Evolutionary conservation across 768 basidiomycete species (phyloP).

Genomic region (Mycena pura): DNA sequence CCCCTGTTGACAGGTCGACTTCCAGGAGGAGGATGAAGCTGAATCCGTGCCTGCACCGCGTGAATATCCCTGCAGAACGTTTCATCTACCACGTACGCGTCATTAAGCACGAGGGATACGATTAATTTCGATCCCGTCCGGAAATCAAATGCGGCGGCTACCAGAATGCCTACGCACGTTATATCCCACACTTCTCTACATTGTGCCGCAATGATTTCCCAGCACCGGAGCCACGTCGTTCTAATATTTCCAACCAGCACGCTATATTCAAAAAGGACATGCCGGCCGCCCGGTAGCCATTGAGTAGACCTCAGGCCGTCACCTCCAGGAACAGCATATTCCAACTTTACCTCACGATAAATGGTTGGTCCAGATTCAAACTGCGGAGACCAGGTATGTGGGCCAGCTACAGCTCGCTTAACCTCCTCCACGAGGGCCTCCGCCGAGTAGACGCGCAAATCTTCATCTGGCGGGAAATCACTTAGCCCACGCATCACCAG

Average conservation of each 20-base stretch:
- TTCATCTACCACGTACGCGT: not conserved
- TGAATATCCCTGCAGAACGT: slow-evolving; percentile 1
- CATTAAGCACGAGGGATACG: not conserved
- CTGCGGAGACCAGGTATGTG: not conserved
- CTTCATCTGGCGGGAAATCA: slow-evolving; percentile 1
- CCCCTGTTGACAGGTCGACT: slow-evolving; percentile 4
- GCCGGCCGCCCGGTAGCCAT: slow-evolving; percentile 6
- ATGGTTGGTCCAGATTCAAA: not conserved
- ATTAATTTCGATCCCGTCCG: slow-evolving; percentile 2
- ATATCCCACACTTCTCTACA: not conserved
- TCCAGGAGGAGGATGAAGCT: slow-evolving; percentile 5
- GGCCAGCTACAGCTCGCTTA: slow-evolving; percentile 8
- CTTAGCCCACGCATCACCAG: slow-evolving; percentile 10
- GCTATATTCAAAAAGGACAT: slow-evolving; percentile 2
- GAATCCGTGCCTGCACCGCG: slow-evolving; percentile 4
- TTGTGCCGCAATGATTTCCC: not conserved
- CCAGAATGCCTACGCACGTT: not conserved
- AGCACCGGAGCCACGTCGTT: not conserved
- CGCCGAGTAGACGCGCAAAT: not conserved
- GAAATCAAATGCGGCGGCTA: slow-evolving; percentile 5
- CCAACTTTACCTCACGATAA: slow-evolving; percentile 3
- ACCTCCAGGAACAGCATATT: not conserved
- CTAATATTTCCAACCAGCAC: not conserved
- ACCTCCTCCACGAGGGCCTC: slow-evolving; percentile 10
- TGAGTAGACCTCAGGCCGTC: not conserved